These are phyloP conservation scores for Saccharomyces eubayanus DNA, from an alignment of 805 yeast genomes.

Conservation along the genomic window DNA sequence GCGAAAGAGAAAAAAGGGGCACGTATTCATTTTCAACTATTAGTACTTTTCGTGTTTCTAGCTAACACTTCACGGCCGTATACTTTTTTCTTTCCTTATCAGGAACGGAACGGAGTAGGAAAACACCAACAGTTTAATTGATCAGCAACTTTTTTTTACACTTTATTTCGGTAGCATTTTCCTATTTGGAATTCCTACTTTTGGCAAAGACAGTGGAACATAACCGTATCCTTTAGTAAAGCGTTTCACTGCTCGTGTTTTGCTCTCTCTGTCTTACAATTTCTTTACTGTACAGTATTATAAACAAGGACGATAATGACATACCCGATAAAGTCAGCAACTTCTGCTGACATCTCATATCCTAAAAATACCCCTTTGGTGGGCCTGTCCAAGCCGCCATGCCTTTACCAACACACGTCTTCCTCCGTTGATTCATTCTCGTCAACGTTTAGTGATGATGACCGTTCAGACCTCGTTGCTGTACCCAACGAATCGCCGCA, in stretches of 20 bases:
- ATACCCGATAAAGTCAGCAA: neutral
- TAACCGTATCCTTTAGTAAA: neutral
- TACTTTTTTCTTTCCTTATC: neutral
- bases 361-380: neutral
- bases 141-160: neutral
- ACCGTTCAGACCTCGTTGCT: neutral
- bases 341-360: neutral
- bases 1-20: neutral
- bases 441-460: neutral
- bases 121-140: neutral
- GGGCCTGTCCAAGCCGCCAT: neutral
- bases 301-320: neutral
- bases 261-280: neutral
- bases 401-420: neutral
- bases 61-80: neutral
- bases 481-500: conserved; percentile 70
- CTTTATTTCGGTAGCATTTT: neutral
- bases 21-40: neutral
- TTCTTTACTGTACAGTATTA: neutral
- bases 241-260: neutral
- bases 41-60: neutral
- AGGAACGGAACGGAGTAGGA: neutral
- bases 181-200: neutral
- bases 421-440: neutral
- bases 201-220: neutral